A percentile compares a stretch with the other conserved stretches of the same genome.
phyloP scores from a whole-genome alignment of 495 filamentous ascomycete species.

The Glonium stellatum region DNA sequence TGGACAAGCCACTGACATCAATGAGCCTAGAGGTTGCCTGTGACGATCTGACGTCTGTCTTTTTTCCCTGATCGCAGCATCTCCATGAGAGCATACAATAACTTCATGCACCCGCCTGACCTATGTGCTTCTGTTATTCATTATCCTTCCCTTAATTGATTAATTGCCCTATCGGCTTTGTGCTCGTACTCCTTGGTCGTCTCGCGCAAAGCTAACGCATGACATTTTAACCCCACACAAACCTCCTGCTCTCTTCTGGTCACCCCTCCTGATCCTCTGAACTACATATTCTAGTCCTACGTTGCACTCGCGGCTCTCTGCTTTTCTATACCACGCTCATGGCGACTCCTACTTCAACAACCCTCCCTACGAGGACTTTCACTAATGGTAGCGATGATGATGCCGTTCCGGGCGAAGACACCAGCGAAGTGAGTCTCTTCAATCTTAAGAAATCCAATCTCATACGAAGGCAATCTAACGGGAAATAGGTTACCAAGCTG shows the following conservation, averaged over 20 bases:
- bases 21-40: not conserved
- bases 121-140: not conserved
- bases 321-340: slow-evolving; percentile 1
- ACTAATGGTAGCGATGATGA: slow-evolving; percentile 45
- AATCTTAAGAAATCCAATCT: not conserved
- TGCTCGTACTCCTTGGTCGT: not conserved
- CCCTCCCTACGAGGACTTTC: slow-evolving; percentile 25
- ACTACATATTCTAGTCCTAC: not conserved
- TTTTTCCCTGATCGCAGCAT: not conserved
- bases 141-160: not conserved
- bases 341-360: slow-evolving; percentile 13
- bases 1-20: not conserved
- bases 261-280: not conserved
- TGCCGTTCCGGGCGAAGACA: slow-evolving; percentile 70
- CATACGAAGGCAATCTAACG: not conserved
- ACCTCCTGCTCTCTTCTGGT: not conserved
- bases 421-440: slow-evolving; percentile 56
- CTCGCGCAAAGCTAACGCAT: not conserved
- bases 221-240: not conserved
- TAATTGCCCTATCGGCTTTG: not conserved
- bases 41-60: not conserved
- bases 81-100: not conserved
- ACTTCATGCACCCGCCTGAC: not conserved
- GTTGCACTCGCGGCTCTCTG: not conserved
- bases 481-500: slow-evolving; percentile 42